A percentile compares a stretch with the other conserved stretches of the same genome.
Conservation (phyloP, 163 green algal species). For the Scenedesmus sp. region DNA sequence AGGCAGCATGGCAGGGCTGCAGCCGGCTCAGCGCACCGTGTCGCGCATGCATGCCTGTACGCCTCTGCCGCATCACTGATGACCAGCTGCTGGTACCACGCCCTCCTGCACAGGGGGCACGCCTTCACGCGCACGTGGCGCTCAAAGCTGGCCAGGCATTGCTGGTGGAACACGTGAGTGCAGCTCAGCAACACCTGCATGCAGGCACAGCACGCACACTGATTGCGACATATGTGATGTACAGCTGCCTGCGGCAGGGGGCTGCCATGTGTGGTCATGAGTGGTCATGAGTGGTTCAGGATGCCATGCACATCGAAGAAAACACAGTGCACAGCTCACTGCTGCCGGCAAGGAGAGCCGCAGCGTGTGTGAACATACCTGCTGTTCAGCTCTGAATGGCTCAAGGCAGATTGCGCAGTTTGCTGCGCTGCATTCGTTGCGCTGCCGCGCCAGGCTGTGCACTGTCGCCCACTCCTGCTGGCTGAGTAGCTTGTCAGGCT, state of each 20-base stretch:
- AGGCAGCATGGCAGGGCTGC: neutral
- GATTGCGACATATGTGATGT: too few species aligned
- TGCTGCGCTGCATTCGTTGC: neutral
- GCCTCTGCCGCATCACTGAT: conserved; percentile 70
- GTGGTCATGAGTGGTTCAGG: neutral
- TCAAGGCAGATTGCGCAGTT: conserved; percentile 40
- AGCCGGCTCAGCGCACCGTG: neutral
- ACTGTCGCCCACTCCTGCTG: conserved; percentile 30
- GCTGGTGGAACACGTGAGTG: conserved; percentile 80
- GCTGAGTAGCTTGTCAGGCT: conserved; percentile 31
- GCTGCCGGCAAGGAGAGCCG: neutral
- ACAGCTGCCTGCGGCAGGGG: conserved; percentile 4
- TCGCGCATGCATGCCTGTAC: conserved; percentile 43
- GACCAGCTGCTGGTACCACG: conserved; percentile 76
- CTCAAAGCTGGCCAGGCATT: conserved; percentile 81
- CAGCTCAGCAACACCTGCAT: conserved; percentile 84
- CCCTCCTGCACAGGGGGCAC: conserved; percentile 78
- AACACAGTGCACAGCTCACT: neutral
- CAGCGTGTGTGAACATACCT: conserved; percentile 10
- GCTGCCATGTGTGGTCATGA: neutral
- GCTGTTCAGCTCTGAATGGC: conserved; percentile 29
- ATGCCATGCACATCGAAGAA: neutral
- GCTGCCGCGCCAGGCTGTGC: neutral
- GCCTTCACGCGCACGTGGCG: conserved; percentile 60
- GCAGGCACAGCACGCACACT: conserved; percentile 36